Evolutionary conservation across 345 rosid genomes (phyloP), one percentile per base, ranked within the genome.

Genomic region (Ricinus communis): DNA sequence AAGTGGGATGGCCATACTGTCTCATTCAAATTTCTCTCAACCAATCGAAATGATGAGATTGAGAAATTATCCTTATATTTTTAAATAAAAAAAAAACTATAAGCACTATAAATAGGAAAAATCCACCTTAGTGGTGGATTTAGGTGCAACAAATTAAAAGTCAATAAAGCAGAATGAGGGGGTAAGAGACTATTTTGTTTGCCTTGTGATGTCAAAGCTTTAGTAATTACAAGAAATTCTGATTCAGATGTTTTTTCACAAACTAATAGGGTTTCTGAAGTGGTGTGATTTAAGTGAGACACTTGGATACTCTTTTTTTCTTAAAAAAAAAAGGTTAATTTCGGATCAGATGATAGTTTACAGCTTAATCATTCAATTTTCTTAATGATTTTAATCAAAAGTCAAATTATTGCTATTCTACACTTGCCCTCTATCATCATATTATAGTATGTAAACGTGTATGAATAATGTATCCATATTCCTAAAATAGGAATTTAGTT

Each of bases 1-100:
- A 71, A 72, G 82, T 81, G 83, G 83, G 79, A 24, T 68, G 72
- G 27, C 54, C 71, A 54, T 57, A 55, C 43, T 21, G 9, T 66
- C 21, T 59, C 65, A 21, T 13, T 25, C n/a, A 16, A 13, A 21
- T 69, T 58, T 64, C 53, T 58, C 62, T 46, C 38, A 60, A 64
- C 51, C 46, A 51, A 71, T 49, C 33, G 47, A 60, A 47, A 64
- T 79, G 79, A 62, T 71, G 67, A 58, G 27, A 31, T 64, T 65
- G 46, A 56, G 53, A 68, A 33, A 50, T 72, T 31, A 2, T 33
- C 71, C 2, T 47, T 24, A 51, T 56, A n/a, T 18, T 54, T 24
- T 54, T 8, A 3, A 54, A 11, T 22, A 38, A 49, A 65, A 30
- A 52, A 0, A 19, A n/a, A n/a, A n/a, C n/a, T 61, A 25, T 24